phyloP scores from a whole-genome alignment of 2,329 filamentous ascomycete species.

The Exophiala spinifera region DNA sequence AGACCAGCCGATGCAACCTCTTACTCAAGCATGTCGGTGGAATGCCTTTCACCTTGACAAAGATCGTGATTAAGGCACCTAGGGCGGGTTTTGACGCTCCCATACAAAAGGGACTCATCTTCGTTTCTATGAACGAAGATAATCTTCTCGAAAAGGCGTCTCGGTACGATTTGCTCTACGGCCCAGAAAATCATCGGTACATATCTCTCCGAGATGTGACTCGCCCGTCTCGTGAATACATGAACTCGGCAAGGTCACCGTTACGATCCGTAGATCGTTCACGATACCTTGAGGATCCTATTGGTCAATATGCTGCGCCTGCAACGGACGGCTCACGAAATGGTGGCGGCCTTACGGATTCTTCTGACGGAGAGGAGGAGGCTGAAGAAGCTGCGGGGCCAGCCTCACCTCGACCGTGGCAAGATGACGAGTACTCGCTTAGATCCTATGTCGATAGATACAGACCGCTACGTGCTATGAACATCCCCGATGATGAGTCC shows the following conservation, averaged over 20 bases:
- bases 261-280: slow-evolving; percentile 34
- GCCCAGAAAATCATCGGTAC: slow-evolving; percentile 34
- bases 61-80: slow-evolving; percentile 83
- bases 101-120: slow-evolving; percentile 87
- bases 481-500: slow-evolving; percentile 12
- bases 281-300: slow-evolving; percentile 25
- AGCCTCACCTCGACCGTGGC: slow-evolving; percentile 27
- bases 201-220: slow-evolving; percentile 26
- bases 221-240: slow-evolving; percentile 41
- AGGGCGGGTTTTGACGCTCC: slow-evolving; percentile 77
- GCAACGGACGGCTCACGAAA: slow-evolving; percentile 12
- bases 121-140: slow-evolving; percentile 80
- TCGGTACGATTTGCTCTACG: slow-evolving; percentile 70
- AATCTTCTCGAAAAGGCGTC: slow-evolving; percentile 70
- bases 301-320: slow-evolving; percentile 8
- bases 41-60: slow-evolving; percentile 77
- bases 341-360: slow-evolving; percentile 18
- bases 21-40: slow-evolving; percentile 77
- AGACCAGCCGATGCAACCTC: slow-evolving; percentile 82
- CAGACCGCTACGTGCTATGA: slow-evolving; percentile 12
- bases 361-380: slow-evolving; percentile 24
- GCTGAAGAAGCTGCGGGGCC: slow-evolving; percentile 13
- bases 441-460: slow-evolving; percentile 25
- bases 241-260: slow-evolving; percentile 38
- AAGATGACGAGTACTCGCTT: slow-evolving; percentile 24